phyloP scores from a whole-genome alignment of 192 early-diverging fungal species.

The Rhizophagus prolifer region DNA sequence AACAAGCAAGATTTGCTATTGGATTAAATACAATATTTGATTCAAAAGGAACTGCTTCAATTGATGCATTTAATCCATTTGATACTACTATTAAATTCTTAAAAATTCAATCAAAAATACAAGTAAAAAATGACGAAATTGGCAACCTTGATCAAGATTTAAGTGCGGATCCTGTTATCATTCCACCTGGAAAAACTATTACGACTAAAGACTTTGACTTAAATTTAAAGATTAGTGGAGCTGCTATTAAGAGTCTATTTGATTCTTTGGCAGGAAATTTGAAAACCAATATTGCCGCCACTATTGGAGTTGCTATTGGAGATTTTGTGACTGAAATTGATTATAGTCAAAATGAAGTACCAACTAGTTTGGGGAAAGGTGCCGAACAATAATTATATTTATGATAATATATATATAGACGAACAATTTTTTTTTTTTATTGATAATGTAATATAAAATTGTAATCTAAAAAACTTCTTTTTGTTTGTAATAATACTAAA shows the following conservation, averaged over 20 bases:
- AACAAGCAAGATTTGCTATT: conserved; percentile 14
- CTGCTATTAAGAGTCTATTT: conserved; percentile 20
- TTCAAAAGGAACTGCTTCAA: conserved; percentile 19
- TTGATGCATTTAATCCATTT: conserved; percentile 29
- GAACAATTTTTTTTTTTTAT: too few species aligned
- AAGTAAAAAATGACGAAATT: neutral
- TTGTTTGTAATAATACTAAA: too few species aligned
- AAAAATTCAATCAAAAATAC: conserved; percentile 9
- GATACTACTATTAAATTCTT: conserved; percentile 24
- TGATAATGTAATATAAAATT: too few species aligned
- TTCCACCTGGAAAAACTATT: neutral
- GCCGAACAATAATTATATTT: neutral
- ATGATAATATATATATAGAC: too few species aligned
- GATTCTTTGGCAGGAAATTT: conserved; percentile 8
- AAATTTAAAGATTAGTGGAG: neutral
- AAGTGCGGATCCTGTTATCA: neutral
- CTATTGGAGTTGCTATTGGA: conserved; percentile 17
- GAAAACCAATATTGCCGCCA: conserved; percentile 7
- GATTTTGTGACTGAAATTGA: conserved; percentile 25
- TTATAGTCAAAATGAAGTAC: conserved; percentile 22
- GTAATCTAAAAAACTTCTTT: too few species aligned
- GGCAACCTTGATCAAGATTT: conserved; percentile 24
- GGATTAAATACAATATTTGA: conserved; percentile 9
- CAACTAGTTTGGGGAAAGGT: conserved; percentile 19
- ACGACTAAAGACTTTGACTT: conserved; percentile 8